A percentile compares a stretch with the other conserved stretches of the same genome.
phyloP scores from a whole-genome alignment of 2,329 filamentous ascomycete genomes.

The Diaporthe aspalathi region DNA sequence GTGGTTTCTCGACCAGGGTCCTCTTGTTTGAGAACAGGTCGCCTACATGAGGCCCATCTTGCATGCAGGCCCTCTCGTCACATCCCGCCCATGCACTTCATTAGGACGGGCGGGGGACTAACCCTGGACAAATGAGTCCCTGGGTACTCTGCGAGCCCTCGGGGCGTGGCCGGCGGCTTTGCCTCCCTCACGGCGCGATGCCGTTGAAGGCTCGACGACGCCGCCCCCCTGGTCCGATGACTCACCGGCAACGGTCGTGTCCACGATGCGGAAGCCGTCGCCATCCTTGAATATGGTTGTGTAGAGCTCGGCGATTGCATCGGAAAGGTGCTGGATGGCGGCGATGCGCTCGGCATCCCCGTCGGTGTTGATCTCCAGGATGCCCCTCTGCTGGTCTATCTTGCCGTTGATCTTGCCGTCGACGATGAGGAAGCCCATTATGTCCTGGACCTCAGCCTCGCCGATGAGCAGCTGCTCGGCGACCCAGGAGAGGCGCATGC shows the following conservation, averaged over 20 bases:
- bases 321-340: conserved; percentile 79
- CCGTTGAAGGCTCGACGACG: conserved; percentile 23
- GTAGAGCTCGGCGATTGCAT: conserved; percentile 77
- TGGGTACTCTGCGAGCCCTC: conserved; percentile 14
- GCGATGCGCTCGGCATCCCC: conserved; percentile 79
- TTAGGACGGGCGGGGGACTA: neutral
- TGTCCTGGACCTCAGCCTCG: conserved; percentile 89
- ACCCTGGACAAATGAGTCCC: conserved; percentile 16
- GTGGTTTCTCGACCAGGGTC: neutral
- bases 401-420: conserved; percentile 87
- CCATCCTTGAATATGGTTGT: conserved; percentile 79
- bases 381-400: conserved; percentile 89
- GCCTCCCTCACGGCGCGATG: conserved; percentile 11
- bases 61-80: neutral
- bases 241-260: conserved; percentile 42
- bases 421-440: conserved; percentile 92
- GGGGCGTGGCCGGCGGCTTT: neutral
- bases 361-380: conserved; percentile 80
- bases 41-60: neutral
- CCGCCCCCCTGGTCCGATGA: conserved; percentile 25
- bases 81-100: neutral
- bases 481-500: conserved; percentile 89
- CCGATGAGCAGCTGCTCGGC: conserved; percentile 89
- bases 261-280: conserved; percentile 70
- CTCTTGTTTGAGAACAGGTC: neutral